Percentiles rank a stretch among this genome's conserved stretches.
phyloP scores from a whole-genome alignment of 106 monocot genomes.

The Phalaenopsis aphrodite region DNA sequence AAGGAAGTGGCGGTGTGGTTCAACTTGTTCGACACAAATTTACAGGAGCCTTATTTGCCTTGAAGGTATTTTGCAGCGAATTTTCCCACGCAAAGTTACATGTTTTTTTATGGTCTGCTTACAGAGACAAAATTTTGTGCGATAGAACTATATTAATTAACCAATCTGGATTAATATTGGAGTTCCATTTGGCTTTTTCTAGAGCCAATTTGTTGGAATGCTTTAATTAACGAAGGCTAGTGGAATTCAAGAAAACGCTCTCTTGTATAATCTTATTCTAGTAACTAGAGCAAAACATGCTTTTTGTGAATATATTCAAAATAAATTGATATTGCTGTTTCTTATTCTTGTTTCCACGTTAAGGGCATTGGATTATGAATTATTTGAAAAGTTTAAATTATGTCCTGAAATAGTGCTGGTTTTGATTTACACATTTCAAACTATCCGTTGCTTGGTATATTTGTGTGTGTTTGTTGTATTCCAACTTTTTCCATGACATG shows the following conservation, averaged over 20 bases:
- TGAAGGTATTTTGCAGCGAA: conserved; percentile 46
- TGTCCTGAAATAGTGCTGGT: too few relatives aligned
- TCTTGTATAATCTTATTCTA: not conserved
- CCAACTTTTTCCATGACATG: too few relatives aligned
- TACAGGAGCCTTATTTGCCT: conserved; percentile 62
- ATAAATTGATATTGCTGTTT: not conserved
- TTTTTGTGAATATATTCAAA: not conserved
- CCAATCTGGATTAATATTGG: not conserved
- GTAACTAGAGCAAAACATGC: not conserved
- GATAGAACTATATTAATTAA: not conserved
- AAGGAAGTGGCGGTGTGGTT: conserved; percentile 95
- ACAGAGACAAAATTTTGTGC: not conserved
- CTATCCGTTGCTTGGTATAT: too few relatives aligned
- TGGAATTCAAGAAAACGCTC: not conserved
- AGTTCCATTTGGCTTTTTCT: not conserved
- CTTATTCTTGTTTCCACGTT: too few relatives aligned
- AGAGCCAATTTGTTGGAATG: not conserved
- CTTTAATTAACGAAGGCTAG: not conserved
- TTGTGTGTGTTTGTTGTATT: too few relatives aligned
- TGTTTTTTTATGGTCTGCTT: too few relatives aligned
- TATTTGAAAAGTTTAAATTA: too few relatives aligned
- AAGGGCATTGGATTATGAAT: too few relatives aligned
- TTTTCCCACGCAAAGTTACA: too few relatives aligned
- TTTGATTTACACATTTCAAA: too few relatives aligned
- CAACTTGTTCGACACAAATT: conserved; percentile 92